Base-by-base conservation (phyloP, 495 filamentous ascomycete species). In the Eremomyces bilateralis region DNA sequence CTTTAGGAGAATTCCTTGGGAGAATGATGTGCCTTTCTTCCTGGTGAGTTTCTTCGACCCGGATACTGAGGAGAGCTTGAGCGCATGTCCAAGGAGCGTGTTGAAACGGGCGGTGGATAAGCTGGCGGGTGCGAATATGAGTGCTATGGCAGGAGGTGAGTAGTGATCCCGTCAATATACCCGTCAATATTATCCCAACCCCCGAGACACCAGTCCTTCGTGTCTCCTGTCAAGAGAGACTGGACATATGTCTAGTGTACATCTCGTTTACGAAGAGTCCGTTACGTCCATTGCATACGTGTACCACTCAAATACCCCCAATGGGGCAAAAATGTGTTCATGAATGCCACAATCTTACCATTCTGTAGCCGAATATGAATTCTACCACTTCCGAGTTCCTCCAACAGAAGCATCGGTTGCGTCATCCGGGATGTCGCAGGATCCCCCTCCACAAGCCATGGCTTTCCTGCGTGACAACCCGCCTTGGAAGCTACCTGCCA, bases 1-100 rank as follows among this genome's bases (percentile, higher is more conserved):
- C 45, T 97, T 78, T 57, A 63, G 88, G 22, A 65, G 88, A 35
- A 91, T 97, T 42, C 88, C 88, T 0, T 97, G 88, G 88, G 88
- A 97, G 59, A 65, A 79, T 38, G 60, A 90, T 46, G 67, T 93
- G 10, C 83, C 88, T 0, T 94, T 97, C 58, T 94, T 93, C 53
- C 59, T 97, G 1, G 65, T 93, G 40, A 81, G 67, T 61, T 97
- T 97, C 51, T 60, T 67, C 45, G 80, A 84, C 34, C 77, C 80
- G 6, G 73, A 79, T 34, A 67, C 76, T 15, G 59, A 56, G 17
- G 47, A 68, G 38, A 71, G 76, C 1, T 48, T 95, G 3, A 76
- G 77, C 45, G 82, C 75, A 15, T 91, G 83, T 49, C 85, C 88
- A 0, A 60, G 88, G 5, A 73, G 77, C 0, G 49, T 97, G 33